Evolutionary conservation across 2,329 filamentous ascomycete species (phyloP).

Genomic region (Phyllosticta citribraziliensis): DNA sequence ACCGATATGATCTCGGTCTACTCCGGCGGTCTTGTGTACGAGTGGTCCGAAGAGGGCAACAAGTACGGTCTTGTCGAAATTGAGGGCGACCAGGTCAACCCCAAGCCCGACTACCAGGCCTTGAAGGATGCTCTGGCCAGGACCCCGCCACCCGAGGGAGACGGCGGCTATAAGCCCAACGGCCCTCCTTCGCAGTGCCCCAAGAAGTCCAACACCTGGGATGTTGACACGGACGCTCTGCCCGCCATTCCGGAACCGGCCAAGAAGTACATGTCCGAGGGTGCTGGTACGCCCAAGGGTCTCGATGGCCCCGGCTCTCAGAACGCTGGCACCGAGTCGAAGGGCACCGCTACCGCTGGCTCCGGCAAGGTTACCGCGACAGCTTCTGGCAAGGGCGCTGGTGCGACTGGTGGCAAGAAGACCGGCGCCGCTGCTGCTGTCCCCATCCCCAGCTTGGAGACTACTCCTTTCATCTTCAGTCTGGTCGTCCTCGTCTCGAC

Average conservation of each 20-base stretch:
- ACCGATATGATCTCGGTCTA: conserved; percentile 78
- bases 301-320: conserved; percentile 46
- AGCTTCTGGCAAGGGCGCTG: conserved; percentile 17
- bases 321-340: conserved; percentile 38
- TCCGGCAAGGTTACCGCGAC: conserved; percentile 37
- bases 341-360: conserved; percentile 39
- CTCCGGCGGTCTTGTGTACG: conserved; percentile 92
- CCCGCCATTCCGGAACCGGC: conserved; percentile 49
- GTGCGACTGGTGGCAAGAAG: conserved; percentile 21
- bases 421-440: conserved; percentile 37
- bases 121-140: conserved; percentile 42
- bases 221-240: conserved; percentile 41
- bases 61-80: conserved; percentile 72
- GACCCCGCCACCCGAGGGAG: conserved; percentile 43
- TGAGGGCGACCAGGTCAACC: conserved; percentile 42
- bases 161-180: conserved; percentile 50
- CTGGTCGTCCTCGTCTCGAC: conserved; percentile 43
- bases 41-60: conserved; percentile 61
- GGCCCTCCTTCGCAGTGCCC: conserved; percentile 47
- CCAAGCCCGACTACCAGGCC: conserved; percentile 53
- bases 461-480: conserved; percentile 43
- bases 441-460: conserved; percentile 34
- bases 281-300: conserved; percentile 48
- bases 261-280: conserved; percentile 46
- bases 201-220: conserved; percentile 43